A percentile compares a stretch with the other conserved stretches of the same genome.
phyloP scores from a whole-genome alignment of 2,329 filamentous ascomycete species.

The Fusarium sp. region DNA sequence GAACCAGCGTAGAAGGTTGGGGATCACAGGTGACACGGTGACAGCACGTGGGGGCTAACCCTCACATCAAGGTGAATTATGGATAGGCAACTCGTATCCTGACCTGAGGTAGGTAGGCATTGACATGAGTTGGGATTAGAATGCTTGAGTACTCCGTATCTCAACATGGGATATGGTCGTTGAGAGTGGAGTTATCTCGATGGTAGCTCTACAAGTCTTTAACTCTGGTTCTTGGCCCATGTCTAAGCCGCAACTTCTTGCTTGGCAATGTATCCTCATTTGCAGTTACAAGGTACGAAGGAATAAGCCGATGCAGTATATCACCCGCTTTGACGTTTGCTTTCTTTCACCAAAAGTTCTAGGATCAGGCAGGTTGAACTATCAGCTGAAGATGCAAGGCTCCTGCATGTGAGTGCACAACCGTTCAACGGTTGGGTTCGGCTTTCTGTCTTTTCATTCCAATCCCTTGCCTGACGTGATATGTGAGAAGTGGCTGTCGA shows the following conservation, averaged over 20 bases:
- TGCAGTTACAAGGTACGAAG: constrained; percentile 8
- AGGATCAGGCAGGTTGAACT: constrained; percentile 23
- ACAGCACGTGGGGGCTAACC: constrained; percentile 12
- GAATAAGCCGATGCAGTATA: neutral
- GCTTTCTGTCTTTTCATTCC: neutral
- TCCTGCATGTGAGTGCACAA: neutral
- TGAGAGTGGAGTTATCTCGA: constrained; percentile 1
- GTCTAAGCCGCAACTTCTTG: constrained; percentile 1
- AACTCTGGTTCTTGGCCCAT: constrained; percentile 6
- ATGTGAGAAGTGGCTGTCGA: neutral
- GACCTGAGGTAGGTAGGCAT: neutral
- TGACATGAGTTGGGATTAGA: constrained; percentile 13
- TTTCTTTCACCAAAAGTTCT: constrained; percentile 22
- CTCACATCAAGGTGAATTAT: neutral
- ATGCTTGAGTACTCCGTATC: neutral
- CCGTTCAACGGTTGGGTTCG: neutral
- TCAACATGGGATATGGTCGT: neutral
- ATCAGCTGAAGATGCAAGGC: constrained; percentile 18
- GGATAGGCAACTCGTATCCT: neutral
- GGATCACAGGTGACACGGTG: neutral
- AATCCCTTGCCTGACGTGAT: neutral
- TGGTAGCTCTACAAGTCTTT: neutral
- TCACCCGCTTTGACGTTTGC: constrained; percentile 28
- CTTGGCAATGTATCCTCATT: constrained; percentile 10
- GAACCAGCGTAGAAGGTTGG: neutral